These are phyloP conservation scores for Phytophthora macrochlamydospora DNA, from an alignment of 352 stramenopile species.

Conservation along the genomic window DNA sequence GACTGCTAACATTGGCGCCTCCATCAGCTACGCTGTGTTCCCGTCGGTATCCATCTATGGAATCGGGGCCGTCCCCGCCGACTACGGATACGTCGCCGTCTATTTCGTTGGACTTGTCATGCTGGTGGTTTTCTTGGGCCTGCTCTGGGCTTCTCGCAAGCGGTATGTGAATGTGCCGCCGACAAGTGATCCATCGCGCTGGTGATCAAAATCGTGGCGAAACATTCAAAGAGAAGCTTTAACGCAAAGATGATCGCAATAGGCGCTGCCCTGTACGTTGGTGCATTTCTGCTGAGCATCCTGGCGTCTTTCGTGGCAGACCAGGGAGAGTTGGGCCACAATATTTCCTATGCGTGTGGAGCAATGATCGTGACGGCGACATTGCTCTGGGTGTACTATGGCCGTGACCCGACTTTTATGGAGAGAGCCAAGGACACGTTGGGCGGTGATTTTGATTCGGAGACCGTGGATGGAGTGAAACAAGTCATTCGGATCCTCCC, in stretches of 20 bases:
- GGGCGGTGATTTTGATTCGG: conserved; percentile 37
- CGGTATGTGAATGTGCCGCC: conserved; percentile 53
- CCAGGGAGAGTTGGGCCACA: conserved; percentile 29
- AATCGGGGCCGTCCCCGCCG: conserved; percentile 36
- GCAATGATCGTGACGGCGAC: conserved; percentile 36
- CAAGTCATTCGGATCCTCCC: conserved; percentile 27
- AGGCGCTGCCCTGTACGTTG: conserved; percentile 34
- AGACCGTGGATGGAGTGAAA: conserved; percentile 53
- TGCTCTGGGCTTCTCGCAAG: conserved; percentile 34
- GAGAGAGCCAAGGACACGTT: conserved; percentile 38
- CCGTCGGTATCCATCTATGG: conserved; percentile 72
- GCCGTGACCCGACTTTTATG: conserved; percentile 47
- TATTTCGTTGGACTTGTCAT: conserved; percentile 51
- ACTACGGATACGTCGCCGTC: conserved; percentile 48
- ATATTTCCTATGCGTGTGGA: conserved; percentile 43
- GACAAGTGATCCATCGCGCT: conserved; percentile 38
- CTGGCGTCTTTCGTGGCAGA: conserved; percentile 49
- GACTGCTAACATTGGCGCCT: conserved; percentile 68
- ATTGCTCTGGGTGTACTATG: conserved; percentile 45
- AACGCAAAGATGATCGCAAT: conserved; percentile 36
- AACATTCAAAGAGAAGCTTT: conserved; percentile 28
- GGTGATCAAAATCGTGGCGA: conserved; percentile 37
- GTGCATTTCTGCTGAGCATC: conserved; percentile 50
- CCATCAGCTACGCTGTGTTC: conserved; percentile 72
- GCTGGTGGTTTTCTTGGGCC: conserved; percentile 32